A percentile compares a stretch with the other conserved stretches of the same genome.
Conservation (phyloP, 148 eudicot species). For the Oxyria digyna region DNA sequence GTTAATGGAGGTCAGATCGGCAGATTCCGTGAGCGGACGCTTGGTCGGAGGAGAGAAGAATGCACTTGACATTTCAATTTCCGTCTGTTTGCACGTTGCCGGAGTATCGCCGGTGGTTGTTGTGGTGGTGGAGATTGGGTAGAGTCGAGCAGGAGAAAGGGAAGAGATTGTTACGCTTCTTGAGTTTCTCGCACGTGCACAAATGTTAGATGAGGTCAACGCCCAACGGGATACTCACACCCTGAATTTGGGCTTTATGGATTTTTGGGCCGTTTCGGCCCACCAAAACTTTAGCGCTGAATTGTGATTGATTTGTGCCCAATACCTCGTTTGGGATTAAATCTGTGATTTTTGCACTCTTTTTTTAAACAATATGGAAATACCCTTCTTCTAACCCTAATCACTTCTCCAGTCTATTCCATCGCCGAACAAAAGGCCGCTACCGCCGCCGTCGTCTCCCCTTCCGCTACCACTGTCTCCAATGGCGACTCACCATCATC, state of each 20-base stretch:
- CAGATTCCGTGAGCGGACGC: not conserved
- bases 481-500: too few species aligned
- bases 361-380: too few species aligned
- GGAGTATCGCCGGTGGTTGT: slow-evolving; percentile 17
- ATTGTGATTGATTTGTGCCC: too few species aligned
- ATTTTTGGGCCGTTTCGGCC: not conserved
- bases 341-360: too few species aligned
- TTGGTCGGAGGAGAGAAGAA: not conserved
- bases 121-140: slow-evolving; percentile 5
- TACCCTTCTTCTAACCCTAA: too few species aligned
- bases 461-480: too few species aligned
- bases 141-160: not conserved
- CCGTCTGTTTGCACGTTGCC: slow-evolving; percentile 16
- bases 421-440: too few species aligned
- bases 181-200: not conserved
- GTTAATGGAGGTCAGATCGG: not conserved
- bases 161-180: not conserved
- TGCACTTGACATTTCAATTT: not conserved
- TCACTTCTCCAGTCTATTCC: too few species aligned
- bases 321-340: too few species aligned
- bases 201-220: not conserved
- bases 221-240: not conserved
- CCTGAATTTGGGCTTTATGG: not conserved
- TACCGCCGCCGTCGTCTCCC: too few species aligned
- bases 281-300: not conserved